A percentile compares a stretch with the other conserved stretches of the same genome.
These are phyloP conservation scores for Tuber magnatum DNA, from an alignment of 495 filamentous ascomycete genomes.

Conservation along the genomic window DNA sequence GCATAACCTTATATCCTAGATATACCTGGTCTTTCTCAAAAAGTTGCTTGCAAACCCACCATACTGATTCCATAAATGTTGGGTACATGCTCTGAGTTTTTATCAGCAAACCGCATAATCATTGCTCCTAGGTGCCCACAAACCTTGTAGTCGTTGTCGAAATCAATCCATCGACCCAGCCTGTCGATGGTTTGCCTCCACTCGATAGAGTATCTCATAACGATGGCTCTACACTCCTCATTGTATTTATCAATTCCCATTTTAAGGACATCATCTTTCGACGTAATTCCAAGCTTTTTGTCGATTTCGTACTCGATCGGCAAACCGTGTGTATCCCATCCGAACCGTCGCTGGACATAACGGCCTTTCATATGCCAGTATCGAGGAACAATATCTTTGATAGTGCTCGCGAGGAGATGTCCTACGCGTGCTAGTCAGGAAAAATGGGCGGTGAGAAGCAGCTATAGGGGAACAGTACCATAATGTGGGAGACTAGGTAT, in stretches of 20 bases:
- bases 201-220: slow-evolving; percentile 84
- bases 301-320: slow-evolving; percentile 98
- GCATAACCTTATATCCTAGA: slow-evolving; percentile 84
- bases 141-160: slow-evolving; percentile 96
- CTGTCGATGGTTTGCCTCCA: slow-evolving; percentile 87
- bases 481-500: slow-evolving; percentile 78
- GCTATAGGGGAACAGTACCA: slow-evolving; percentile 41
- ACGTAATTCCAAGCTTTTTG: slow-evolving; percentile 88
- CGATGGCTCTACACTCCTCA: slow-evolving; percentile 82
- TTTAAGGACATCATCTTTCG: slow-evolving; percentile 77
- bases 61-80: slow-evolving; percentile 90
- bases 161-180: slow-evolving; percentile 95
- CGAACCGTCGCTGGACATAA: slow-evolving; percentile 66
- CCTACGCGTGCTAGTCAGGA: slow-evolving; percentile 7
- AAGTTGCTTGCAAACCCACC: slow-evolving; percentile 94
- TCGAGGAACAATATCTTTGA: slow-evolving; percentile 93
- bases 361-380: slow-evolving; percentile 98
- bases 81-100: slow-evolving; percentile 71
- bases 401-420: slow-evolving; percentile 88
- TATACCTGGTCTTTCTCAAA: slow-evolving; percentile 86
- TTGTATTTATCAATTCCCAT: slow-evolving; percentile 90
- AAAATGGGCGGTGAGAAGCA: slow-evolving; percentile 10
- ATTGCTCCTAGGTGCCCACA: slow-evolving; percentile 14
- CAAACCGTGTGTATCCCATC: slow-evolving; percentile 89
- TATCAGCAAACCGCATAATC: slow-evolving; percentile 8